phyloP scores from a whole-genome alignment of 306 rosid species.

The Chamaecrista fasciculata region DNA sequence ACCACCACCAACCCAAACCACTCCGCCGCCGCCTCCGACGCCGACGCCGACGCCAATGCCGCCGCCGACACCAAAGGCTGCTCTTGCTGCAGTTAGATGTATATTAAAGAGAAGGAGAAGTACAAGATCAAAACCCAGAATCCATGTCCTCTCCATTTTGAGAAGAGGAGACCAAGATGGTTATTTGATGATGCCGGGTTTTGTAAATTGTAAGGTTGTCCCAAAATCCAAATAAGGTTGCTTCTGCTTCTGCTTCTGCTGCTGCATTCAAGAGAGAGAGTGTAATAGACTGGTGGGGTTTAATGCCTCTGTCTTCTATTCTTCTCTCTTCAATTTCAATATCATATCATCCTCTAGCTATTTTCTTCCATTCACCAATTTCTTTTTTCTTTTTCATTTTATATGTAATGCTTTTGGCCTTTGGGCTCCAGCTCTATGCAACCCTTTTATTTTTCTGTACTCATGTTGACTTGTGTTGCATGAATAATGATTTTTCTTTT shows the following conservation, averaged over 20 bases:
- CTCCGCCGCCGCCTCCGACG: conserved; percentile 43
- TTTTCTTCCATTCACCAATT: conserved; percentile 15
- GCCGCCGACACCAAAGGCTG: conserved; percentile 45
- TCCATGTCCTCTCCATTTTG: conserved; percentile 57
- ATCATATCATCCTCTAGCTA: not conserved
- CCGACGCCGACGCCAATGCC: conserved; percentile 45
- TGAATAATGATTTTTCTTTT: not conserved
- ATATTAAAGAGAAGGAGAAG: conserved; percentile 23
- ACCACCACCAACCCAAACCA: conserved; percentile 71
- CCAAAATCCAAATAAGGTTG: conserved; percentile 47
- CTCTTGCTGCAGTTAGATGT: conserved; percentile 30
- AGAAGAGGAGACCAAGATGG: conserved; percentile 23
- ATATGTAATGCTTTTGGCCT: conserved; percentile 21
- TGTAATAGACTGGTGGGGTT: conserved; percentile 44
- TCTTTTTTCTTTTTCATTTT: conserved; percentile 2
- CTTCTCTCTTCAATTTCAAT: no score
- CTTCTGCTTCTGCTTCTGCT: no score
- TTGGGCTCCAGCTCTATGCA: conserved; percentile 16
- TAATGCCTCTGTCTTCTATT: not conserved
- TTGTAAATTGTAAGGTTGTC: conserved; percentile 40
- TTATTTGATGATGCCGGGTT: conserved; percentile 32
- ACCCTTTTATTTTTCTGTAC: conserved; percentile 32
- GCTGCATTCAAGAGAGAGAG: conserved; percentile 49
- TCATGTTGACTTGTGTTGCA: conserved; percentile 47
- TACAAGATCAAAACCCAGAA: conserved; percentile 33